Base-by-base conservation (phyloP, 2,329 filamentous ascomycete species). In the Fusarium cicatricum region DNA sequence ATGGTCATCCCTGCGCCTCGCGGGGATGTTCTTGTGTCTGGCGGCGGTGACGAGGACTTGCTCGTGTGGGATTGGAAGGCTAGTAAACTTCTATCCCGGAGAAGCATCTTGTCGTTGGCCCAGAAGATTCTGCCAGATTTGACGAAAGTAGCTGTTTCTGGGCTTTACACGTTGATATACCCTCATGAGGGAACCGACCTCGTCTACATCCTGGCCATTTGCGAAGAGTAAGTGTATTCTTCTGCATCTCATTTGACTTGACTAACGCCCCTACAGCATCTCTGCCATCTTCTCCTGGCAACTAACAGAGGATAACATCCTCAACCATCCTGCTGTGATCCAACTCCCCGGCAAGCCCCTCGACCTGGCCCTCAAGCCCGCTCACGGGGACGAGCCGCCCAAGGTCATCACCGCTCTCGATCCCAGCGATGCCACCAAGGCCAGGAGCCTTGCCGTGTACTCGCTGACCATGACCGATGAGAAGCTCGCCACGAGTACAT, bases 31-130 rank as follows among this genome's bases (percentile, higher is more conserved):
- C 81, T 99, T 26, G 77, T 98, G 28, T 96, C 92, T 6, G 95
- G 91, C 10, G 94, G 94, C 42, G 95, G 94, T 4, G 94, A 98
- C 67, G 80, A 88, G 54, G 83, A 88, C 60, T 70, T 99, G 10
- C 85, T 89, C 57, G 78, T 93, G 0, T 99, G 93, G 93, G 82
- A 93, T 60, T 99, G 94, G 94, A 75, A 77, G 36, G 75, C 74
- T 0, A 83, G 82, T 14, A 74, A 71, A 15, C 70, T 90, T 21
- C 69, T 87, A 1, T 79, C 82, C 19, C 85, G 79, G 65, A 73
- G 82, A 3, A 80, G 84, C 54, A 62, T 92, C 15, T 73, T 83
- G 6, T 68, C 68, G 2, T 71, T 77, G 7, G 78, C 80, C 1
- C 72, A 73, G 49, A 67, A 75, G 17, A 71, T 79, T 17, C 37